phyloP scores from a whole-genome alignment of 1,284 basidiomycete species.

The Ceratobasidium sp. region DNA sequence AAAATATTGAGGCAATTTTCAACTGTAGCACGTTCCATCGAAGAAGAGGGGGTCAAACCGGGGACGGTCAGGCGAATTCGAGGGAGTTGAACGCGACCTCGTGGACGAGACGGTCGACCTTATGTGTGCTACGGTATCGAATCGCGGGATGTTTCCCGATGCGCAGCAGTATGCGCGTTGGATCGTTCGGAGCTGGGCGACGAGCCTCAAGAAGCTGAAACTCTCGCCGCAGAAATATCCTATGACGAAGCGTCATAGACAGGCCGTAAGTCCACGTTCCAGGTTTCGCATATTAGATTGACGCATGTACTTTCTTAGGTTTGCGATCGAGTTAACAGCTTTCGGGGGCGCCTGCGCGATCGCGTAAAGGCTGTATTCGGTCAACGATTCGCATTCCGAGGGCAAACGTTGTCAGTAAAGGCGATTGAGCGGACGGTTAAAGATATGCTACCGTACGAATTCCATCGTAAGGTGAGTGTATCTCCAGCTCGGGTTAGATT shows the following conservation, averaged over 20 bases:
- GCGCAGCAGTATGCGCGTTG: neutral
- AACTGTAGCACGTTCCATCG: neutral
- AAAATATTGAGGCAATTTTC: neutral
- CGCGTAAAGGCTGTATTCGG: no score
- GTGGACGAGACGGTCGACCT: neutral
- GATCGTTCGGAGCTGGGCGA: neutral
- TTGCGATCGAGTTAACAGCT: neutral
- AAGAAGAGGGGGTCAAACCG: neutral
- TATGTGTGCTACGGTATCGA: neutral
- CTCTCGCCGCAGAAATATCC: neutral
- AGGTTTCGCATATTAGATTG: neutral
- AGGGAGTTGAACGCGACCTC: neutral
- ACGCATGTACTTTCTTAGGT: neutral
- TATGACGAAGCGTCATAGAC: neutral
- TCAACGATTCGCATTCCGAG: conserved; percentile 12
- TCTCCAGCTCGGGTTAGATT: neutral
- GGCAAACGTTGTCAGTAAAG: neutral
- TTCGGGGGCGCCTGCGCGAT: neutral
- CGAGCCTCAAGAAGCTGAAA: neutral
- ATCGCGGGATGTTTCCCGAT: neutral
- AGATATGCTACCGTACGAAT: neutral
- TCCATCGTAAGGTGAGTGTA: conserved; percentile 1
- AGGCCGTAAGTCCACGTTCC: neutral
- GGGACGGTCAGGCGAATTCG: neutral
- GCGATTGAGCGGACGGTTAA: neutral